phyloP scores from a whole-genome alignment of 2,329 filamentous ascomycete species.

The Fusarium mangiferae region DNA sequence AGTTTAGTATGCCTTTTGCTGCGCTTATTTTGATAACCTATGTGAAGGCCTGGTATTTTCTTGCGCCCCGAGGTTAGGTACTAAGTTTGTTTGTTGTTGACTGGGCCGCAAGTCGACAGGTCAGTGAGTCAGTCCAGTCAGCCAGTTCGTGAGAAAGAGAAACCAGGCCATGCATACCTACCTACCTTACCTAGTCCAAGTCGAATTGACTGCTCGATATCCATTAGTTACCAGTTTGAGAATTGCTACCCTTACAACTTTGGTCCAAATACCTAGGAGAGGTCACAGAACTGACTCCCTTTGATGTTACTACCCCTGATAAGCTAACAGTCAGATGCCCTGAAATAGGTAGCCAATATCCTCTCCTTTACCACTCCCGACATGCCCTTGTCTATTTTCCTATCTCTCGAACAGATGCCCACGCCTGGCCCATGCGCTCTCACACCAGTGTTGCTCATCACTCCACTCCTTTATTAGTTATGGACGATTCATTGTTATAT shows the following conservation, averaged over 20 bases:
- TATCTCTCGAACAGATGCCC: slow-evolving; percentile 14
- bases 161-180: background rate
- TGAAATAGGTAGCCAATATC: slow-evolving; percentile 6
- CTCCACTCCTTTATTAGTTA: slow-evolving; percentile 9
- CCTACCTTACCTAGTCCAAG: background rate
- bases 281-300: background rate
- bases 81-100: background rate
- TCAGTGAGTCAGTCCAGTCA: slow-evolving; percentile 12
- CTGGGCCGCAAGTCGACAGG: slow-evolving; percentile 11
- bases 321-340: slow-evolving; percentile 8
- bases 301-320: slow-evolving; percentile 11
- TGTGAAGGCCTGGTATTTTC: background rate
- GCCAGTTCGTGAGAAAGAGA: background rate
- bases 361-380: background rate
- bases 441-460: slow-evolving; percentile 7
- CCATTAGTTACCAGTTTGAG: background rate
- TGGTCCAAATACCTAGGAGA: background rate
- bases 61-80: background rate
- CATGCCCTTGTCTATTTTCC: slow-evolving; percentile 9
- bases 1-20: background rate
- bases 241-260: background rate
- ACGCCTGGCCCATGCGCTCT: slow-evolving; percentile 23
- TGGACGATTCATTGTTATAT: slow-evolving; percentile 16
- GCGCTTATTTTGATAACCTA: background rate
- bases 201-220: background rate